These are phyloP conservation scores for Erigeron canadensis DNA, from an alignment of 129 eudicot species.

Conservation along the genomic window DNA sequence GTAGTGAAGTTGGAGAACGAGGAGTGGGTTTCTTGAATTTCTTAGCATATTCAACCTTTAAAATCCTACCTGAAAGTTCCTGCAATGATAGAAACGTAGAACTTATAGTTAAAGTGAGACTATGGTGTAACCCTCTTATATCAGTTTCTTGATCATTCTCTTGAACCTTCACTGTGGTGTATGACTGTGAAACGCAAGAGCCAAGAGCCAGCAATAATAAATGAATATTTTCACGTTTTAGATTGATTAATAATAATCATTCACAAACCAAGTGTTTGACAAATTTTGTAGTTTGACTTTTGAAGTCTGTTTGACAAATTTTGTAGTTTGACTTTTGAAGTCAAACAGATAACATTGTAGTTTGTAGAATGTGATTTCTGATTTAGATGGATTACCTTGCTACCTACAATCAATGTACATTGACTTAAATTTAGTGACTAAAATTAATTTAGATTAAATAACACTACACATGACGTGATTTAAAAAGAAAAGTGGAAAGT, in stretches of 20 bases:
- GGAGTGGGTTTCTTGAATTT: constrained; percentile 66
- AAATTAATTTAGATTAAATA: neutral
- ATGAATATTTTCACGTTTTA: neutral
- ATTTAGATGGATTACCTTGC: neutral
- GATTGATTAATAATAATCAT: neutral
- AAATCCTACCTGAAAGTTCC: constrained; percentile 70
- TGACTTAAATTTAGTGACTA: neutral
- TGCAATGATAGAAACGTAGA: constrained; percentile 31
- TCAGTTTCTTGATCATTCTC: neutral
- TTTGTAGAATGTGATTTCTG: neutral
- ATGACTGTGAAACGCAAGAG: neutral
- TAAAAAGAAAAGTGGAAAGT: neutral
- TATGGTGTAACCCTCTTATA: neutral
- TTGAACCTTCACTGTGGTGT: neutral
- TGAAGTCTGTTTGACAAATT: neutral
- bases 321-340: constrained; percentile 22
- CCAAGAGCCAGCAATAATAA: neutral
- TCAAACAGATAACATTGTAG: constrained; percentile 1
- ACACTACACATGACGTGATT: neutral
- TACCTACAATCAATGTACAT: neutral
- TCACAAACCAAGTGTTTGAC: too few relatives aligned
- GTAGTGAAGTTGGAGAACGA: constrained; percentile 37
- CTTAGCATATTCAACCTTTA: constrained; percentile 68
- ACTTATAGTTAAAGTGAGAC: neutral
- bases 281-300: too few relatives aligned